Conservation (phyloP, 257 asterid genomes). For the Nicotiana obtusifolia region DNA sequence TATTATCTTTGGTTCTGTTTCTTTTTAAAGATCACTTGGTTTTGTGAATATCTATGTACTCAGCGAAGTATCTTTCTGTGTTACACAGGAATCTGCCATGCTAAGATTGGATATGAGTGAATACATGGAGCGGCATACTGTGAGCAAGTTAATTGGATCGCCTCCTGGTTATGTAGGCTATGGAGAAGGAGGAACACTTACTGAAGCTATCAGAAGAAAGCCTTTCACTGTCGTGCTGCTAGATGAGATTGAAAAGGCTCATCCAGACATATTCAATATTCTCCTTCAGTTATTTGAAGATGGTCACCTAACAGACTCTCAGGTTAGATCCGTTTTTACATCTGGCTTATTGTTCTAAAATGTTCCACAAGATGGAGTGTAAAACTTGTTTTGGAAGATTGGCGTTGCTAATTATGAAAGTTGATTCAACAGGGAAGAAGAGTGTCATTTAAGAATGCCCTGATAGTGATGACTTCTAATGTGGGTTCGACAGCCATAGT, state of each 20-base stretch:
- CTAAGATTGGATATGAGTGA: slow-evolving; percentile 97
- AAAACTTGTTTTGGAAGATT: neutral
- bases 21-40: neutral
- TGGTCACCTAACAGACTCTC: slow-evolving; percentile 97
- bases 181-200: slow-evolving; percentile 89
- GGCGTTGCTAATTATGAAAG: slow-evolving; percentile 8
- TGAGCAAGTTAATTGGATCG: slow-evolving; percentile 96
- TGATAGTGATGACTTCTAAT: slow-evolving; percentile 92
- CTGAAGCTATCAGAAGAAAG: slow-evolving; percentile 87
- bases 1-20: neutral
- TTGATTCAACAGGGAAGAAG: slow-evolving; percentile 67
- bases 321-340: slow-evolving; percentile 40
- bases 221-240: slow-evolving; percentile 92
- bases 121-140: slow-evolving; percentile 97
- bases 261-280: slow-evolving; percentile 91
- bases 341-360: neutral
- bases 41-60: neutral
- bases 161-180: slow-evolving; percentile 98
- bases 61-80: slow-evolving; percentile 6
- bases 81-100: slow-evolving; percentile 78
- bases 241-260: slow-evolving; percentile 98
- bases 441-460: slow-evolving; percentile 90
- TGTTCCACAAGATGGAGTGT: neutral
- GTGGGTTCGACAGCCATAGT: slow-evolving; percentile 87
- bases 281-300: slow-evolving; percentile 95